Evolutionary conservation across 306 rosid species (phyloP), one percentile per base, ranked within the genome.

Genomic region (Boehmeria nivea): DNA sequence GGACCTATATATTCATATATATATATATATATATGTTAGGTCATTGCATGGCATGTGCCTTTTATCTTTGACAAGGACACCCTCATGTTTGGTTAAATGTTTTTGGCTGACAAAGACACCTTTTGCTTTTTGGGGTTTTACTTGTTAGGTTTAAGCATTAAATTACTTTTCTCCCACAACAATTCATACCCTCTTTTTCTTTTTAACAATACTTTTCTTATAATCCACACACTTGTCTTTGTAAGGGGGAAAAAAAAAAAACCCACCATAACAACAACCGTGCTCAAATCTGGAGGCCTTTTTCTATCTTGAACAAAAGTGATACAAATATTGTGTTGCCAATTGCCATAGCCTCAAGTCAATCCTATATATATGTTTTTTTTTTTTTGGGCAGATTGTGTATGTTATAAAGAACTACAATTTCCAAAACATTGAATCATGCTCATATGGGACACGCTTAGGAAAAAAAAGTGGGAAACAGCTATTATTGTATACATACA

Each of bases 61-160:
- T 13, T 28, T 26, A 33, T 40, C 36, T 10, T 59, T 59, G 54
- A 59, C 12, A 59, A 45, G 15, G 54, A 59, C 44, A 6, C 25
- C 14, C 47, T 57, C 48, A 42, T 15, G 43, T 56, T 55, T 54
- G 22, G 12, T 20, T 6, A 55, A 37, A 36, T 38, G 48, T 57
- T 57, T 55, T 45, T 19, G 54, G 16, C 23, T 25, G 54, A 44
- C 44, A 43, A 16, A 25, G 54, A 44, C 64, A 59, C 4, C 14
- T 59, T 26, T 25, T 10, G 20, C 46, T 44, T 36, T 53, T 31
- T 12, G 15, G 27, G 16, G 22, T 33, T 54, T 43, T 21, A 14
- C 39, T 14, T 21, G 60, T 36, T 53, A 78, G 77, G 10, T 57
- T 56, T 27, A 50, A 74, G 31, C 76, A 61, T 69, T 69, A 22